Evolutionary conservation across 2,329 filamentous ascomycete species (phyloP).

Genomic region (Phialophora verrucosa): DNA sequence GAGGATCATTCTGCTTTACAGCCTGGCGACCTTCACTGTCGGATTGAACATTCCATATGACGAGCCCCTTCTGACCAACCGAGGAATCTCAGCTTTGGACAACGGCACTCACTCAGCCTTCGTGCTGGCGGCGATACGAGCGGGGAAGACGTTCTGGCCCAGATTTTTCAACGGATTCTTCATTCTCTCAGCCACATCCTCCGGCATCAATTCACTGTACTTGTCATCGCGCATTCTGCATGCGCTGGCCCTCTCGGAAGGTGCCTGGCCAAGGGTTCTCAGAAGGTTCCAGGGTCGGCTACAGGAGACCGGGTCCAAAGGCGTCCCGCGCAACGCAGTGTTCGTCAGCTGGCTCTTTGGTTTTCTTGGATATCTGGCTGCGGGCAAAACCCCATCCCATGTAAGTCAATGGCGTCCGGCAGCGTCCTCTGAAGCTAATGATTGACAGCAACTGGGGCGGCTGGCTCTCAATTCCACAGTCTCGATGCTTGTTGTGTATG

Average conservation of each 20-base stretch:
- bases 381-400: slow-evolving; percentile 7
- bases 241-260: slow-evolving; percentile 45
- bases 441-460: slow-evolving; percentile 7
- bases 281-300: slow-evolving; percentile 41
- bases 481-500: slow-evolving; percentile 17
- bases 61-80: slow-evolving; percentile 45
- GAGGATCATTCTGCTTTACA: slow-evolving; percentile 53
- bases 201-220: slow-evolving; percentile 52
- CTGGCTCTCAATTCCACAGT: slow-evolving; percentile 15
- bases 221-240: slow-evolving; percentile 52
- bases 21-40: slow-evolving; percentile 49
- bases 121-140: slow-evolving; percentile 51
- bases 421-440: neutral
- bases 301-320: slow-evolving; percentile 45
- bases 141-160: slow-evolving; percentile 47
- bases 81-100: slow-evolving; percentile 39
- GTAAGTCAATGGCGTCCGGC: neutral
- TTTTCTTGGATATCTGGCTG: slow-evolving; percentile 41
- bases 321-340: slow-evolving; percentile 50
- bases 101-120: slow-evolving; percentile 48
- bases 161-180: slow-evolving; percentile 55
- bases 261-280: slow-evolving; percentile 8
- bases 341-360: slow-evolving; percentile 47
- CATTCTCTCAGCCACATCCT: slow-evolving; percentile 52
- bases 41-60: slow-evolving; percentile 52